Evolutionary conservation across 2,329 filamentous ascomycete species (phyloP).

Genomic region (Aspergillus sp.): DNA sequence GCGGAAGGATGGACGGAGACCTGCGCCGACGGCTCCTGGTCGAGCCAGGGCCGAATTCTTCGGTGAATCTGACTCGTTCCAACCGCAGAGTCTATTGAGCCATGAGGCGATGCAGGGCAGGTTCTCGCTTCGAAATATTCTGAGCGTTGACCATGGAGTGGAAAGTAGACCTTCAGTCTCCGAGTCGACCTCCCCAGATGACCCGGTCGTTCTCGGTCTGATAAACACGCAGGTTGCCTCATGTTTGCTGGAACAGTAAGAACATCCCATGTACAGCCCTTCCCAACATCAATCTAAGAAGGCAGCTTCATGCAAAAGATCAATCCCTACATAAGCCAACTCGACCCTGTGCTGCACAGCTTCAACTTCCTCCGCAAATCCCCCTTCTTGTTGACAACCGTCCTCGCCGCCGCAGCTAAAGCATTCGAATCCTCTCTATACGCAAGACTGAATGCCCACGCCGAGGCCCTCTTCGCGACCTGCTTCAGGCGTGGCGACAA

Average conservation of each 20-base stretch:
- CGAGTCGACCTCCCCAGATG: not conserved
- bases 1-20: too few relatives aligned
- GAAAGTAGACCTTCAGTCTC: not conserved
- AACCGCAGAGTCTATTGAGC: not conserved
- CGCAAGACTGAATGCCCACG: not conserved
- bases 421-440: not conserved
- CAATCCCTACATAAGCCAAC: slow-evolving; percentile 4
- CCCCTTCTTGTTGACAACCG: not conserved
- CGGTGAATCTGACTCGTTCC: not conserved
- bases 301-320: not conserved
- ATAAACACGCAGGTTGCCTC: not conserved
- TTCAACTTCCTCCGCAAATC: not conserved
- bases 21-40: too few relatives aligned
- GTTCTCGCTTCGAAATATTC: slow-evolving; percentile 2
- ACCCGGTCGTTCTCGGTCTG: not conserved
- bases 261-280: too few relatives aligned
- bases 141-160: not conserved
- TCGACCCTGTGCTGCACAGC: not conserved
- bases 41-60: not conserved
- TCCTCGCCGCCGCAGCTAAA: not conserved
- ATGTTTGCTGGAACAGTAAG: not conserved
- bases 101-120: not conserved
- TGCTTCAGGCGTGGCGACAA: not conserved
- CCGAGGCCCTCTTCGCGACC: not conserved
- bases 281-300: too few relatives aligned